These are phyloP conservation scores for Chlamydomonas incerta DNA, from an alignment of 139 green algal species.

Conservation along the genomic window DNA sequence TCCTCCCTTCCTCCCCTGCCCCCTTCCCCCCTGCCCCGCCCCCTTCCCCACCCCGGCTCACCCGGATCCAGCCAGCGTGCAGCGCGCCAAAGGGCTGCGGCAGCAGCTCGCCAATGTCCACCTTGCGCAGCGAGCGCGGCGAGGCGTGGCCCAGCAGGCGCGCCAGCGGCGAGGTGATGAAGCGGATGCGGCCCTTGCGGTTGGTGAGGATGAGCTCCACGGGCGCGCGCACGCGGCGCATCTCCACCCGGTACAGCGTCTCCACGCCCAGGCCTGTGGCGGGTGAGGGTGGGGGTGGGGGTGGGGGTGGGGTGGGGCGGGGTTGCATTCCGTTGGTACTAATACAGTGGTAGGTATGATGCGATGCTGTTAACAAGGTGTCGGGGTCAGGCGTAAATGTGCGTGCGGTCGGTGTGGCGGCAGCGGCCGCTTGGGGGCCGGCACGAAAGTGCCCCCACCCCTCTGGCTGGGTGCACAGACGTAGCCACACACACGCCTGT, in stretches of 20 bases:
- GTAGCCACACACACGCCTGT: too few species aligned
- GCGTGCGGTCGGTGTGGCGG: too few species aligned
- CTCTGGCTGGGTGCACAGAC: too few species aligned
- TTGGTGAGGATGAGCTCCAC: constrained; percentile 45
- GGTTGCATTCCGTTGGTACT: too few species aligned
- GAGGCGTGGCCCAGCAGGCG: constrained; percentile 28
- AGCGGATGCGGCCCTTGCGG: constrained; percentile 46
- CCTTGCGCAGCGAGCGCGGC: constrained; percentile 16
- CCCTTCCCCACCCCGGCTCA: not conserved
- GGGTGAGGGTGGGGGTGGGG: not conserved
- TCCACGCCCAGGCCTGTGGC: constrained; percentile 28
- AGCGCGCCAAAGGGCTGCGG: constrained; percentile 54
- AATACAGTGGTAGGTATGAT: too few species aligned
- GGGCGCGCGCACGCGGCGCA: constrained; percentile 10
- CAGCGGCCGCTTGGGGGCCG: too few species aligned
- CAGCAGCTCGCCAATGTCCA: constrained; percentile 44
- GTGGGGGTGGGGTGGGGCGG: too few species aligned
- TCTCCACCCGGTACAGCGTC: constrained; percentile 20
- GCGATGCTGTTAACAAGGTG: too few species aligned
- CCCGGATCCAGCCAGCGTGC: constrained; percentile 48
- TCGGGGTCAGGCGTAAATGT: too few species aligned
- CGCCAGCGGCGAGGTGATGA: constrained; percentile 45
- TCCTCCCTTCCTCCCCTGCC: too few species aligned
- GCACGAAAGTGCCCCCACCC: too few species aligned
- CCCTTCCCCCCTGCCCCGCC: not conserved